phyloP scores from a whole-genome alignment of 140 eudicot genomes.

The Anethum foeniculum region DNA sequence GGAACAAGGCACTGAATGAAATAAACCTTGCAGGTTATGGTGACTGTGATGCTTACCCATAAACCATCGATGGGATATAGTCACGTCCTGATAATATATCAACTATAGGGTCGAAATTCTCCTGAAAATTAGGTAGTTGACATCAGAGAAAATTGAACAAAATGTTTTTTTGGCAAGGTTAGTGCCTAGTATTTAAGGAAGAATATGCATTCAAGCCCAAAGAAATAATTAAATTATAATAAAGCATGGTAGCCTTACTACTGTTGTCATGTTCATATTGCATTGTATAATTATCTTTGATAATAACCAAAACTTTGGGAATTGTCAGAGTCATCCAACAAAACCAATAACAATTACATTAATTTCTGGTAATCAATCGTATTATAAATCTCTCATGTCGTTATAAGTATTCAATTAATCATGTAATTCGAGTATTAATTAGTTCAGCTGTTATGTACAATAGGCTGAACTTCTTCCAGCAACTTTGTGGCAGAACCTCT shows the following conservation, averaged over 20 bases:
- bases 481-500: background rate
- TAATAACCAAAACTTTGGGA: background rate
- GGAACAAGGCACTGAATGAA: background rate
- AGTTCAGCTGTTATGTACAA: too few species aligned
- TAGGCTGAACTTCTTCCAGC: too few species aligned
- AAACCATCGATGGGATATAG: conserved; percentile 87
- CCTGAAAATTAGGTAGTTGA: conserved; percentile 36
- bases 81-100: conserved; percentile 80
- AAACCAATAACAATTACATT: background rate
- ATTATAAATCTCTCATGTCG: background rate
- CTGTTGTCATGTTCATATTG: background rate
- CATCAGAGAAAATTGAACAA: background rate
- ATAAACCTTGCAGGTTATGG: background rate
- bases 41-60: conserved; percentile 51
- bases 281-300: background rate
- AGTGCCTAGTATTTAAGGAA: background rate
- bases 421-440: background rate
- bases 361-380: background rate
- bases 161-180: background rate
- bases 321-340: background rate
- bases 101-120: conserved; percentile 76
- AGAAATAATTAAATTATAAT: background rate
- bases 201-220: background rate
- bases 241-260: background rate
- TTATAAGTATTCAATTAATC: background rate